These are phyloP conservation scores for Globisporangium canariense DNA, from an alignment of 352 stramenopile species.

Conservation along the genomic window DNA sequence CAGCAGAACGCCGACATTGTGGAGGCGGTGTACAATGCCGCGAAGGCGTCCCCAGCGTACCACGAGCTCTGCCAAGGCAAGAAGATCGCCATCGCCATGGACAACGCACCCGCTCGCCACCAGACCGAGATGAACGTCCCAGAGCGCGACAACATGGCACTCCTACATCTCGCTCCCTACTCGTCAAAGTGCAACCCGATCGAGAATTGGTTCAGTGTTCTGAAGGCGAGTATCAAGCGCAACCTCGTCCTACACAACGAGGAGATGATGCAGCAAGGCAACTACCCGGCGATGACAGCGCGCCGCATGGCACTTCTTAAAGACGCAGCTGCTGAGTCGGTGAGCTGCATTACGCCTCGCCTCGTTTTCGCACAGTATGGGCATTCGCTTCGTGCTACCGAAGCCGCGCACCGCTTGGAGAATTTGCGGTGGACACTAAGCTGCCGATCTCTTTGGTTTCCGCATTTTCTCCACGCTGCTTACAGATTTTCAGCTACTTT, in stretches of 20 bases:
- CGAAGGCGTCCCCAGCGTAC: conserved; percentile 12
- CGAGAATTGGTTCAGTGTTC: conserved; percentile 19
- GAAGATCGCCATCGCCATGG: conserved; percentile 20
- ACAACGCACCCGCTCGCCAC: conserved; percentile 20
- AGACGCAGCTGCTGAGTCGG: too few relatives aligned
- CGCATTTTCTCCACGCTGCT: too few relatives aligned
- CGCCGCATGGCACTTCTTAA: background rate
- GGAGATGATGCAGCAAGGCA: background rate
- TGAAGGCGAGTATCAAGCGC: conserved; percentile 15
- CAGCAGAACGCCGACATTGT: conserved; percentile 20
- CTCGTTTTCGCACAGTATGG: background rate
- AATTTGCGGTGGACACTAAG: background rate
- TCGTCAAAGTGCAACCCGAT: conserved; percentile 25
- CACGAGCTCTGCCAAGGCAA: conserved; percentile 16
- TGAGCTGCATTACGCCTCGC: background rate
- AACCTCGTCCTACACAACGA: background rate
- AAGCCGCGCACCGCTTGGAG: background rate
- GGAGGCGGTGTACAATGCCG: conserved; percentile 5
- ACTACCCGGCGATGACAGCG: background rate
- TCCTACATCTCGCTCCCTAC: conserved; percentile 20
- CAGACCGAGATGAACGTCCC: conserved; percentile 11
- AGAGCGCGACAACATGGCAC: conserved; percentile 14
- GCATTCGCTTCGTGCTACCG: background rate
- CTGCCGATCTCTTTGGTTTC: too few relatives aligned
- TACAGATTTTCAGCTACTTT: too few relatives aligned